Conservation (phyloP, 2,329 filamentous ascomycete species). For the Capronia coronata region DNA sequence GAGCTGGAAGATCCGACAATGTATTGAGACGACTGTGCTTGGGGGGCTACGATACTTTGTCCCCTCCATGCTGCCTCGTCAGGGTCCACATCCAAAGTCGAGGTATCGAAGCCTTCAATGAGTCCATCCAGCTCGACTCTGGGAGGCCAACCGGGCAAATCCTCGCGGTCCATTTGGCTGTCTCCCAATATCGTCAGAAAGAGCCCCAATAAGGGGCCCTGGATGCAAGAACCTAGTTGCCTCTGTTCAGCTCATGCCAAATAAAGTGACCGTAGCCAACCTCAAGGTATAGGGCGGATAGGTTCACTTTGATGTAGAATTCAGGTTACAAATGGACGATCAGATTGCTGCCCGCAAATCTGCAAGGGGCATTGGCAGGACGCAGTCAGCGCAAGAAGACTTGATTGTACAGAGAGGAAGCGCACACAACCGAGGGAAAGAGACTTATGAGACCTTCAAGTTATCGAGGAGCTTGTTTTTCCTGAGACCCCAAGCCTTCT, state of each 20-base stretch:
- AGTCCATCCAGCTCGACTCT: constrained; percentile 18
- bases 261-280: too few species aligned
- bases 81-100: constrained; percentile 3
- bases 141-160: constrained; percentile 16
- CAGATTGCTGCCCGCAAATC: background rate
- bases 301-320: background rate
- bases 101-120: constrained; percentile 7
- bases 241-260: background rate
- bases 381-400: too few species aligned
- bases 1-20: constrained; percentile 11
- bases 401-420: too few species aligned
- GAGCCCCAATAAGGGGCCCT: background rate
- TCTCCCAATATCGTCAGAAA: background rate
- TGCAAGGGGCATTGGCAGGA: too few species aligned
- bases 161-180: constrained; percentile 16
- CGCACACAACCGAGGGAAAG: too few species aligned
- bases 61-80: constrained; percentile 12
- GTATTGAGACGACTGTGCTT: constrained; percentile 11
- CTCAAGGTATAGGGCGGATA: too few species aligned
- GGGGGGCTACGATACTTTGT: constrained; percentile 3
- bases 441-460: too few species aligned
- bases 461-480: background rate
- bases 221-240: background rate
- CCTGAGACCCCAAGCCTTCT: too few species aligned
- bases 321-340: background rate